A percentile compares a stretch with the other conserved stretches of the same genome.
phyloP scores from a whole-genome alignment of 2,329 filamentous ascomycete genomes.

The Cladophialophora carrionii region DNA sequence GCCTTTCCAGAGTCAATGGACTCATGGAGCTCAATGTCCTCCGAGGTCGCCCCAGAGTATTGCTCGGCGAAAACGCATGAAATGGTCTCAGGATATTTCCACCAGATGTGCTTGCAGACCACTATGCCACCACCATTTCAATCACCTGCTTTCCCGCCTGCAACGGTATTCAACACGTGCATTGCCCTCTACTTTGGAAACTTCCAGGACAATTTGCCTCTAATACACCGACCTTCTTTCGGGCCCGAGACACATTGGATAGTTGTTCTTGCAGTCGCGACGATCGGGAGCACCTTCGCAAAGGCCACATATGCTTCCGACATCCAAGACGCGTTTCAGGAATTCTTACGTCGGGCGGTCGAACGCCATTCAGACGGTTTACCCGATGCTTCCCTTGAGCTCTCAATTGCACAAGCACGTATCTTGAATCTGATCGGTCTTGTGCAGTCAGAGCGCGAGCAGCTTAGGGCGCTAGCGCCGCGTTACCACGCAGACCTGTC shows the following conservation, averaged over 20 bases:
- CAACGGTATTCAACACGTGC: constrained; percentile 41
- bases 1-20: constrained; percentile 28
- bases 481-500: constrained; percentile 36
- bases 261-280: constrained; percentile 46
- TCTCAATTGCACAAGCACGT: constrained; percentile 30
- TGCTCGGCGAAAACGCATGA: constrained; percentile 37
- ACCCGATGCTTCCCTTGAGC: constrained; percentile 23
- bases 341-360: constrained; percentile 48
- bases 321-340: constrained; percentile 46
- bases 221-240: constrained; percentile 47
- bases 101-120: constrained; percentile 42
- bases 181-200: constrained; percentile 46
- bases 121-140: constrained; percentile 43
- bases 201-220: constrained; percentile 49
- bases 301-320: constrained; percentile 40
- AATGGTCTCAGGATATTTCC: constrained; percentile 41
- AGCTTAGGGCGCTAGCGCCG: constrained; percentile 25
- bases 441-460: constrained; percentile 31
- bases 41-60: constrained; percentile 18
- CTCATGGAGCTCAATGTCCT: background rate
- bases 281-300: constrained; percentile 48
- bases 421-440: constrained; percentile 33
- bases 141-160: constrained; percentile 41
- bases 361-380: constrained; percentile 19
- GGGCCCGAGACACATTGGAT: constrained; percentile 48